Base-by-base conservation (phyloP, 371 early-diverging fungal genomes). In the Syncephalastrum sp. region DNA sequence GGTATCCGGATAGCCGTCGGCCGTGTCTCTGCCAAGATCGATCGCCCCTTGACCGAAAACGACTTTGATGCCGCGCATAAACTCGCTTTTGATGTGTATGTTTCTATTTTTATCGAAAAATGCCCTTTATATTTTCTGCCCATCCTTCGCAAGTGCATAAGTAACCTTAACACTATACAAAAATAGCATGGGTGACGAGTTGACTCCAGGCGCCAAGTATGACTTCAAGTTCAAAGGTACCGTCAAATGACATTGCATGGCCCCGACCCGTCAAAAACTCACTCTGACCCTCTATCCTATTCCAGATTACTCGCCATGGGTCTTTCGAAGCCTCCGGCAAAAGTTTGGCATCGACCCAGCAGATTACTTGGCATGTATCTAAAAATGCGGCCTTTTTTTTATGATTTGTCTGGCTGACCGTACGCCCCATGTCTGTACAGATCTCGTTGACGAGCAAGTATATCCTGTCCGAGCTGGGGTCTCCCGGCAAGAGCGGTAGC, bases 401-500 rank as follows among this genome's bases (percentile, higher is more conserved):
- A 3, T 16, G 3, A 29, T 24, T 38, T 8, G 41, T n/a, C 44
- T 15, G 23, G n/a, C 5, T 42, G 6, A 29, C 15, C 57, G 19
- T 16, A 21, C 42, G 15, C 42, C 25, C 14, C 7, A 7, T 27
- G 2, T 27, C 7, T 27, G 27, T 7, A 27, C 7, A 90, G 91
- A 77, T 92, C 51, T 96, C 97, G 0, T 70, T 97, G 54, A 97
- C 98, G 2, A 95, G 93, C 68, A 95, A 95, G 77, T 98, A 97
- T 70, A 94, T 97, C 45, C 82, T 98, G 1, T 94, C 94, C n/a
- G 98, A 98, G 71, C 78, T 97, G 14, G 94, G 92, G 7, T 94
- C 94, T 44, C 91, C 98, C n/a, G 99, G 99, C 42, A 97, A 97
- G 74, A 91, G 91, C 64, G 96, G 97, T 12, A 91, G 91, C 60